Base-by-base conservation (phyloP, 345 rosid species). In the Nephelium lappaceum region DNA sequence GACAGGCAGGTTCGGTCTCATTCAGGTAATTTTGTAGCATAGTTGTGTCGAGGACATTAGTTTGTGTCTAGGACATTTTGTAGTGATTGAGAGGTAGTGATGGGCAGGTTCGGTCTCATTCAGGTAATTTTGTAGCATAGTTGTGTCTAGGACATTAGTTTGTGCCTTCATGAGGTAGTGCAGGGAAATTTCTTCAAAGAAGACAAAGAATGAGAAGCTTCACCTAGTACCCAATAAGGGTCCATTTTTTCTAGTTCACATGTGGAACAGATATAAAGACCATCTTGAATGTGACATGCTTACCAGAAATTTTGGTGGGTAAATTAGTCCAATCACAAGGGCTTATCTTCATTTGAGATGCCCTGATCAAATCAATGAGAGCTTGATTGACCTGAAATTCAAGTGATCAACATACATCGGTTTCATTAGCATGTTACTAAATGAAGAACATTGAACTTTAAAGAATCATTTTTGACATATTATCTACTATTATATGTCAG, bases 351-450 rank as follows among this genome's bases (percentile, higher is more conserved):
- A 45, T 76, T 86, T 93, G 85, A 2, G 98, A 80, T 61, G 93
- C 95, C 74, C 73, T 81, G 23, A 94, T 84, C 87, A 94, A 82
- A 61, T 93, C 93, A 0, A 82, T 74, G 72, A 96, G 99, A 80
- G 97, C 89, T 84, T 87, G 87, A 85, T 96, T 96, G 82, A 96
- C 99, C 99, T 96, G 91, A 74, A 85, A 79, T 78, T 74, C 31
- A 38, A 41, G 8, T 27, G 57, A 19, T 27, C 11, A 74, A 66
- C 9, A 27, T 14, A 25, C 9, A 64, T 38, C 15, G 27, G 61
- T 15, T 78, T 55, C 71, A 75, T 74, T 71, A 66, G 24, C 55
- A 36, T 8, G 21, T 67, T 18, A 72, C 21, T 5, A 23, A 21
- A 39, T 8, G 4, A 18, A 16, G 9, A 42, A 75, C 49, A 10